Evolutionary conservation across 2,329 filamentous ascomycete genomes (phyloP), one percentile per base, ranked within the genome.

Genomic region (Aspergillus oerlinghausenensis): DNA sequence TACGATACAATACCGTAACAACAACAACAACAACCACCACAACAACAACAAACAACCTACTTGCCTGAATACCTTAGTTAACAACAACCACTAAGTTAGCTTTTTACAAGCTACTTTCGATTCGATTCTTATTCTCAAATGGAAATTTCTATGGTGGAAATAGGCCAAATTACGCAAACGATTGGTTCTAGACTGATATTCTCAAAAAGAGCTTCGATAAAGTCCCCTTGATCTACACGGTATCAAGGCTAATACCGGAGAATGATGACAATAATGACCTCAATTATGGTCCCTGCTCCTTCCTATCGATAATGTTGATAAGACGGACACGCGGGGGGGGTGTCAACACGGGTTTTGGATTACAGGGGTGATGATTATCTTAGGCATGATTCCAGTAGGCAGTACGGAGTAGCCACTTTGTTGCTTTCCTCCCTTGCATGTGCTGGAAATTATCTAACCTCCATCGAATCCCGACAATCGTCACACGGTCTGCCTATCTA

Each of bases 251-350:
- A 4, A 23, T 43, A 43, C 40, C 40, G 40, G n/a, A 23, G 40
- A 43, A 19, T 19, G n/a, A 43, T 19, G n/a, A 21, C 40, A 43
- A 38, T 38, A 38, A 38, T 50, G 26, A 38, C 29, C 19, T 28
- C 29, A 38, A 25, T 49, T 42, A 40, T 51, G 28, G 26, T 21
- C 28, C 42, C 42, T 54, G 26, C 51, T 26, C 21, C 25, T 11
- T 52, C 25, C 38, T 60, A 63, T 62, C 58, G 61, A 65, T 61
- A 61, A 58, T 55, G 48, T 48, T 54, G 56, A 60, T 63, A 63
- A 63, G 63, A 14, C 23, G 21, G 43, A 54, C 52, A 60, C 57
- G 61, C 60, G 62, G 62, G 56, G 59, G 23, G 10, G 28, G 26
- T 51, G 43, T 10, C 19, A 6, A 45, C 1, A 45, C 21, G 7